Conservation (phyloP, 1,284 basidiomycete species). For the Ceraceosorus guamensis region DNA sequence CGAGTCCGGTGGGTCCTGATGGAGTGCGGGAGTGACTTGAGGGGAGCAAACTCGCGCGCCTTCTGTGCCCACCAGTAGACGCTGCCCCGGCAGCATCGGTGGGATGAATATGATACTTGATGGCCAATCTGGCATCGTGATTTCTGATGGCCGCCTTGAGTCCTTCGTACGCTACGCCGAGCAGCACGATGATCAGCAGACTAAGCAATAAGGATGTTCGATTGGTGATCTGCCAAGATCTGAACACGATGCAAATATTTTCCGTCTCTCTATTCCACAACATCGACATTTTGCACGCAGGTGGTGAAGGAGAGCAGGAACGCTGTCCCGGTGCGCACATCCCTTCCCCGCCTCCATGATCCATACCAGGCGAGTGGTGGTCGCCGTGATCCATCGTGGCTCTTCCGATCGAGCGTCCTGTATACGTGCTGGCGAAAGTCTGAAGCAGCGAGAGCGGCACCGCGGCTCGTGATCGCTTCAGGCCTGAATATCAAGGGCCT, state of each 20-base stretch:
- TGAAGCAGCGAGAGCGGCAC: no score
- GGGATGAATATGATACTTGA: no score
- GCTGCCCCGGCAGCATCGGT: no score
- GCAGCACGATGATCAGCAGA: neutral
- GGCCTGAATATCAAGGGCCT: no score
- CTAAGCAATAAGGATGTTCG: neutral
- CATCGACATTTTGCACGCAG: conserved; percentile 3
- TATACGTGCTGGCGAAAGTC: no score
- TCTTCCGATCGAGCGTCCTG: no score
- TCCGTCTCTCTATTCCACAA: neutral
- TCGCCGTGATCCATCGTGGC: neutral
- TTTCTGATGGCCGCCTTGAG: neutral
- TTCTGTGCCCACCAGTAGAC: neutral
- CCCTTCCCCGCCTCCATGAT: neutral
- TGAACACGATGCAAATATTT: conserved; percentile 1
- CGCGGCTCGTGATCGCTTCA: no score
- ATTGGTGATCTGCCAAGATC: neutral
- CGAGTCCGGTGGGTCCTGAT: no score
- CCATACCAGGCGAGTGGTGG: neutral
- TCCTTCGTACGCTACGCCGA: neutral
- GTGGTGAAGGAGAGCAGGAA: neutral
- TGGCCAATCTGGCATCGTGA: neutral
- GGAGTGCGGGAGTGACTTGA: neutral
- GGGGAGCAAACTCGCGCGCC: neutral
- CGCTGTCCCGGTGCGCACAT: neutral